Percentiles rank a stretch among this genome's conserved stretches.
phyloP scores from a whole-genome alignment of 108 stramenopile species.

The Cyclotella choctawhatcheeana region DNA sequence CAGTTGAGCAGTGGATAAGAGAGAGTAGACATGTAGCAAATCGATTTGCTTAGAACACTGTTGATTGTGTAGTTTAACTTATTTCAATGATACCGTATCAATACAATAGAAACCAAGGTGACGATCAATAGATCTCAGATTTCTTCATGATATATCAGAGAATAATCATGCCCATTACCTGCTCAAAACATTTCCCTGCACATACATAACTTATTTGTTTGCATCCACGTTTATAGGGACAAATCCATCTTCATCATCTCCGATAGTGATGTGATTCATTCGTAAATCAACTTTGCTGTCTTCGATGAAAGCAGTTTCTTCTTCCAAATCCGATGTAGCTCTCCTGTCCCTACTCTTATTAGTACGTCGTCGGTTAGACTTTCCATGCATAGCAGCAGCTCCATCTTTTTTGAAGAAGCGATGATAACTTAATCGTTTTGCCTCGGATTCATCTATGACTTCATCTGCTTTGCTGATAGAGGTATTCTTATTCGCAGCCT shows the following conservation, averaged over 20 bases:
- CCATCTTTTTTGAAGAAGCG: constrained; percentile 56
- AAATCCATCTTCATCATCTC: constrained; percentile 65
- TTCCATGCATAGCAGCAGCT: constrained; percentile 50
- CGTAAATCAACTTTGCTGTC: constrained; percentile 48
- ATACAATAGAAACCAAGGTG: too few relatives aligned
- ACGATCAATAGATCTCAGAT: too few relatives aligned
- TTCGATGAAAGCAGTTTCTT: constrained; percentile 57
- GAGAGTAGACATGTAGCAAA: background rate
- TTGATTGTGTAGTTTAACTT: too few relatives aligned
- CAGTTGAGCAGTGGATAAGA: background rate
- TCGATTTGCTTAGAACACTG: background rate
- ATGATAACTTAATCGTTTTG: constrained; percentile 48
- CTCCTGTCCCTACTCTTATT: constrained; percentile 59
- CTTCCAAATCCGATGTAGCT: constrained; percentile 24
- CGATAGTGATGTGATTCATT: constrained; percentile 65
- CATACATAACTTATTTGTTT: background rate
- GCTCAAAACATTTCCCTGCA: too few relatives aligned
- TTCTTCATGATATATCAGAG: too few relatives aligned
- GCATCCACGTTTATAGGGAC: constrained; percentile 46
- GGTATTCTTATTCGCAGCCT: background rate
- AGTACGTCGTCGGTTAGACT: constrained; percentile 55
- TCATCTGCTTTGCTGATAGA: constrained; percentile 12
- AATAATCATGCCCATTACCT: too few relatives aligned
- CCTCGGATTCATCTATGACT: constrained; percentile 32
- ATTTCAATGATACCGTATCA: too few relatives aligned